Evolutionary conservation across 805 yeast species (phyloP).

Genomic region (Lipomyces sp.): DNA sequence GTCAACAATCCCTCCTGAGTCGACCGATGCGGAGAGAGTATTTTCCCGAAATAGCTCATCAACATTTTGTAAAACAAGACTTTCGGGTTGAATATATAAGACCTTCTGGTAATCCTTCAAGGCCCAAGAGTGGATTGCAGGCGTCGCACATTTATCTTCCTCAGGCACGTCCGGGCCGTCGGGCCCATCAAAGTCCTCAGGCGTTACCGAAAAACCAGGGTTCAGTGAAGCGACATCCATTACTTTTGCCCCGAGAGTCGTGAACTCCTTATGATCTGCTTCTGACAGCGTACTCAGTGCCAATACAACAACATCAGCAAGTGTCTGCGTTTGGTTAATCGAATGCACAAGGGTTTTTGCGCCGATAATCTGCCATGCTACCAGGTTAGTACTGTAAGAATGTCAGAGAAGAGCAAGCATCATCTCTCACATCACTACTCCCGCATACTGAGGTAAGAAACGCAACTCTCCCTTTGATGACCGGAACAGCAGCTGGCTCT

Average conservation of each 20-base stretch:
- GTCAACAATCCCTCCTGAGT: constrained; percentile 25
- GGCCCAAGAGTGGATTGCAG: constrained; percentile 27
- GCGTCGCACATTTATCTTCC: constrained; percentile 8
- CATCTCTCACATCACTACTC: constrained; percentile 18
- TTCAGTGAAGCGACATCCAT: constrained; percentile 24
- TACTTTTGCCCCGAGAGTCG: constrained; percentile 22
- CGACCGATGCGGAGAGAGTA: constrained; percentile 24
- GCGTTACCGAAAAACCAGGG: constrained; percentile 2
- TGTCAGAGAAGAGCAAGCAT: neutral
- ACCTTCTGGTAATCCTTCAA: constrained; percentile 22
- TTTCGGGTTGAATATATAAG: constrained; percentile 22
- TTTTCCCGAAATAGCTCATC: constrained; percentile 24
- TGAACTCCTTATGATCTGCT: constrained; percentile 13
- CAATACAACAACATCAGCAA: constrained; percentile 17
- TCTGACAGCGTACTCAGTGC: constrained; percentile 17
- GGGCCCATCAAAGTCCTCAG: neutral
- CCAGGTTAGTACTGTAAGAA: neutral
- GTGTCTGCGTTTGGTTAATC: constrained; percentile 4
- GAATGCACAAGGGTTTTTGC: constrained; percentile 23
- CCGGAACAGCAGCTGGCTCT: neutral
- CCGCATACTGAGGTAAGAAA: constrained; percentile 17
- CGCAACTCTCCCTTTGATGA: constrained; percentile 23
- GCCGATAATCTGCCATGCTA: constrained; percentile 10
- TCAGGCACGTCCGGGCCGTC: constrained; percentile 1
- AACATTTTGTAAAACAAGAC: constrained; percentile 19